Evolutionary conservation across 1,139 yeast genomes (phyloP).

Genomic region (Pneumocystis murina): DNA sequence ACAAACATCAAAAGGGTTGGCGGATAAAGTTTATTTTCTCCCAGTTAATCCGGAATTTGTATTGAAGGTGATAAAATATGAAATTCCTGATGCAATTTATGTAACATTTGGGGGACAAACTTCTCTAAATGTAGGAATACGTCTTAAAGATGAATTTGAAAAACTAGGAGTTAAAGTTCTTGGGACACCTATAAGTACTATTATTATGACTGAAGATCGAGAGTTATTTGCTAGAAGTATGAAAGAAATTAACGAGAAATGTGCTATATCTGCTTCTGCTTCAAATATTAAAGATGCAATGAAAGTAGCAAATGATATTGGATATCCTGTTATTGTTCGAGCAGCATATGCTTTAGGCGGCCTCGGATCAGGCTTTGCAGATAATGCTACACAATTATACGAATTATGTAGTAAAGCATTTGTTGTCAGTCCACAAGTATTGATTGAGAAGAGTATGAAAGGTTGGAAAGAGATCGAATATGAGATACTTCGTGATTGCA

Average conservation of each 20-base stretch:
- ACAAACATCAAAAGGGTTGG: slow-evolving; percentile 88
- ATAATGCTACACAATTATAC: slow-evolving; percentile 67
- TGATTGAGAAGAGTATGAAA: slow-evolving; percentile 92
- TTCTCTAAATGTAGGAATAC: slow-evolving; percentile 88
- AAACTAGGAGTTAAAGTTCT: slow-evolving; percentile 81
- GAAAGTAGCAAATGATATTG: slow-evolving; percentile 69
- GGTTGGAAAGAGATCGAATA: slow-evolving; percentile 99
- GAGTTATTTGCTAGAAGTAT: slow-evolving; percentile 87
- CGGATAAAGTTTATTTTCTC: slow-evolving; percentile 91
- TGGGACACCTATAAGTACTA: slow-evolving; percentile 92
- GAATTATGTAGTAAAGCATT: slow-evolving; percentile 82
- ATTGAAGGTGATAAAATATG: slow-evolving; percentile 83
- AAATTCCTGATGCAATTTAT: slow-evolving; percentile 93
- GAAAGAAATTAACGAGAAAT: slow-evolving; percentile 87
- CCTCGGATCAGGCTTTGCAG: slow-evolving; percentile 95
- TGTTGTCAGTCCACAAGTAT: slow-evolving; percentile 89
- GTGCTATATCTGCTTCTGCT: slow-evolving; percentile 87
- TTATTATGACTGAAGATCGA: slow-evolving; percentile 94
- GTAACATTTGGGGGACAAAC: slow-evolving; percentile 98
- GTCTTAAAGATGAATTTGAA: slow-evolving; percentile 88
- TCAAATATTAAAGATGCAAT: slow-evolving; percentile 65
- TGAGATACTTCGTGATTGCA: slow-evolving; percentile 96
- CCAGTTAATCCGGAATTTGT: slow-evolving; percentile 96
- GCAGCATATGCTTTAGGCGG: slow-evolving; percentile 98
- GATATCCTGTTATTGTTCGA: slow-evolving; percentile 92